Conservation (phyloP, 148 eudicot species). For the Spergularia marina region DNA sequence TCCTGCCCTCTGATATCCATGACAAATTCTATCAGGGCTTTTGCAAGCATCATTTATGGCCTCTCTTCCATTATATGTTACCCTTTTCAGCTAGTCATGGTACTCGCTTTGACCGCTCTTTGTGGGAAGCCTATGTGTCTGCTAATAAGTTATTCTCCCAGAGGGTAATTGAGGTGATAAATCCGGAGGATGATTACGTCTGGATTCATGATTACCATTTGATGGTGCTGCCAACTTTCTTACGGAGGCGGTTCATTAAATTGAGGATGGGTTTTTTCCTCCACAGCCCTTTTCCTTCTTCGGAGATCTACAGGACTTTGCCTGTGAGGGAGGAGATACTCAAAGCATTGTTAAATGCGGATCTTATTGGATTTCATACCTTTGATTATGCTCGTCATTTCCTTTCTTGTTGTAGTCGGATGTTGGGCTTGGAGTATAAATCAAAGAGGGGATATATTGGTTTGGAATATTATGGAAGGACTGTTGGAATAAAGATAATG, state of each 20-base stretch:
- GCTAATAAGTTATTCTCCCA: constrained; percentile 42
- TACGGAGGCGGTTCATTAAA: constrained; percentile 35
- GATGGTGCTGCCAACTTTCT: constrained; percentile 43
- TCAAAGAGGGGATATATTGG: constrained; percentile 44
- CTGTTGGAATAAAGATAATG: constrained; percentile 41
- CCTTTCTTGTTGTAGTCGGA: constrained; percentile 44
- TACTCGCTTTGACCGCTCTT: constrained; percentile 37
- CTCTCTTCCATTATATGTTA: constrained; percentile 44
- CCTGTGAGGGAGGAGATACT: constrained; percentile 46
- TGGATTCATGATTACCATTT: constrained; percentile 48
- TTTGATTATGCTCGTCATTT: constrained; percentile 49
- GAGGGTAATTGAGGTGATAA: constrained; percentile 41
- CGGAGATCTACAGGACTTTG: constrained; percentile 40
- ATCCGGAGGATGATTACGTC: constrained; percentile 38
- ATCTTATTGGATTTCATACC: constrained; percentile 44
- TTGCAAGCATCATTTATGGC: constrained; percentile 49
- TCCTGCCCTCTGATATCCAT: constrained; percentile 32
- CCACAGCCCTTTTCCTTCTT: constrained; percentile 45
- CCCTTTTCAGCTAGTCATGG: constrained; percentile 42
- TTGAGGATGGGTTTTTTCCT: constrained; percentile 42
- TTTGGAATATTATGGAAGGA: constrained; percentile 40
- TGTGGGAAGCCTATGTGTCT: constrained; percentile 45
- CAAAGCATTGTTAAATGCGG: constrained; percentile 40
- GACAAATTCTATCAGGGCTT: constrained; percentile 36
- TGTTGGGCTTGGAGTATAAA: constrained; percentile 42